phyloP scores from a whole-genome alignment of 2,329 filamentous ascomycete species.

The Aspergillus sp. region DNA sequence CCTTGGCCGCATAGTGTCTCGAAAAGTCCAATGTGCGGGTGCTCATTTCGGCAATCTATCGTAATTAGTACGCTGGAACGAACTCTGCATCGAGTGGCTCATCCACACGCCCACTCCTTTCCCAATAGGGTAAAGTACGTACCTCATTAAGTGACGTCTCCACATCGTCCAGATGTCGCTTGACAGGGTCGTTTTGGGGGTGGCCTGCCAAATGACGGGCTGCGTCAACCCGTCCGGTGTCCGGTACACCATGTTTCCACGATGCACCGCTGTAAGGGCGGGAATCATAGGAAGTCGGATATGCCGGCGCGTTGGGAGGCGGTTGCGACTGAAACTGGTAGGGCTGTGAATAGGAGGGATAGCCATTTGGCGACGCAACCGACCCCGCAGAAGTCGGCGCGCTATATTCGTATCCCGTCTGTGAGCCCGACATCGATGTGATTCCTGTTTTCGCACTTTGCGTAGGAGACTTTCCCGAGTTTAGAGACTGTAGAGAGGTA shows the following conservation, averaged over 20 bases:
- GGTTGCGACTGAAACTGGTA: conserved; percentile 34
- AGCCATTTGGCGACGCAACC: conserved; percentile 40
- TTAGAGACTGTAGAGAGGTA: conserved; percentile 40
- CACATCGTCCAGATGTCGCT: conserved; percentile 63
- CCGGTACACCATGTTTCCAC: conserved; percentile 27
- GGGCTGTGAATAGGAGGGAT: conserved; percentile 28
- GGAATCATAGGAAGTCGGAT: conserved; percentile 31
- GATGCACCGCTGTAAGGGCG: conserved; percentile 29
- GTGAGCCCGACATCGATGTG: conserved; percentile 37
- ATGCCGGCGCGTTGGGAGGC: conserved; percentile 29
- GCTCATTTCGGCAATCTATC: conserved; percentile 46
- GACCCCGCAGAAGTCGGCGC: conserved; percentile 36
- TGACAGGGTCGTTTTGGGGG: conserved; percentile 51
- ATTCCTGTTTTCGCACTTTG: conserved; percentile 39
- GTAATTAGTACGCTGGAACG: conserved; percentile 14
- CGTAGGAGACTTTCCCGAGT: conserved; percentile 41
- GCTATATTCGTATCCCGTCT: conserved; percentile 38
- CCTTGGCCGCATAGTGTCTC: conserved; percentile 40
- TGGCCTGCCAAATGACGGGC: conserved; percentile 27
- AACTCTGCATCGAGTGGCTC: neutral
- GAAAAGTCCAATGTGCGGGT: conserved; percentile 47
- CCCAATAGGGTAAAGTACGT: conserved; percentile 18
- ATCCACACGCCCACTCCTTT: neutral
- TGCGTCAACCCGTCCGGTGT: conserved; percentile 29
- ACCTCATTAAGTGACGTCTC: conserved; percentile 51